These are phyloP conservation scores for Mikania micrantha DNA, from an alignment of 129 eudicot species.

Conservation along the genomic window DNA sequence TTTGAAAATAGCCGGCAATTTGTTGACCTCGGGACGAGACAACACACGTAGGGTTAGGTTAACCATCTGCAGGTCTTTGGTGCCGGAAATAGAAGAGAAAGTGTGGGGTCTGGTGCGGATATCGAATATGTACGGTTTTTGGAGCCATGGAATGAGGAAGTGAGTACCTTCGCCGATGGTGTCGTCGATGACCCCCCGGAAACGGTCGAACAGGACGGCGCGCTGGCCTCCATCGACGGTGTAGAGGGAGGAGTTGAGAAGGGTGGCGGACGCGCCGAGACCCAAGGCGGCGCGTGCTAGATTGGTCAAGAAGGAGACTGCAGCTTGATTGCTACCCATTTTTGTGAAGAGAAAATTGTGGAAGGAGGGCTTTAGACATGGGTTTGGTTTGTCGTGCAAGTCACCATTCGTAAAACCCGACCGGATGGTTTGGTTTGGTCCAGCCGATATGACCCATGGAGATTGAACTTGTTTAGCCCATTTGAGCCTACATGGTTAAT, in stretches of 20 bases:
- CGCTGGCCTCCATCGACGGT: conserved; percentile 95
- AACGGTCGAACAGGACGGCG: conserved; percentile 90
- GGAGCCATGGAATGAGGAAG: conserved; percentile 78
- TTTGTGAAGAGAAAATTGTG: background rate
- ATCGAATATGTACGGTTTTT: conserved; percentile 83
- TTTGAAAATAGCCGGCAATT: conserved; percentile 60
- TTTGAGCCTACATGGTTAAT: background rate
- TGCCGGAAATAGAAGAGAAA: conserved; percentile 75
- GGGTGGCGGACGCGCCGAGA: conserved; percentile 60
- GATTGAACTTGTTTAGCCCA: background rate
- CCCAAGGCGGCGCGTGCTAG: conserved; percentile 83
- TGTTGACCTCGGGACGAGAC: conserved; percentile 62
- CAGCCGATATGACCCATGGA: background rate
- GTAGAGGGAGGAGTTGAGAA: conserved; percentile 70
- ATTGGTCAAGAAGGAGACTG: conserved; percentile 57
- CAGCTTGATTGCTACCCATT: conserved; percentile 60
- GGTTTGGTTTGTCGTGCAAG: conserved; percentile 16
- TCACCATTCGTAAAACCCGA: conserved; percentile 1
- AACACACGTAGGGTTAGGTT: conserved; percentile 88
- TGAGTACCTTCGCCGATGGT: conserved; percentile 93
- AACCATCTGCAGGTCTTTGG: conserved; percentile 96
- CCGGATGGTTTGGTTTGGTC: background rate
- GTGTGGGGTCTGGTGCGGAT: conserved; percentile 85
- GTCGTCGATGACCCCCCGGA: conserved; percentile 68
- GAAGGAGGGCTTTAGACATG: conserved; percentile 26